Conservation (phyloP, 129 eudicot species). For the Centrapalus pauciflorus region DNA sequence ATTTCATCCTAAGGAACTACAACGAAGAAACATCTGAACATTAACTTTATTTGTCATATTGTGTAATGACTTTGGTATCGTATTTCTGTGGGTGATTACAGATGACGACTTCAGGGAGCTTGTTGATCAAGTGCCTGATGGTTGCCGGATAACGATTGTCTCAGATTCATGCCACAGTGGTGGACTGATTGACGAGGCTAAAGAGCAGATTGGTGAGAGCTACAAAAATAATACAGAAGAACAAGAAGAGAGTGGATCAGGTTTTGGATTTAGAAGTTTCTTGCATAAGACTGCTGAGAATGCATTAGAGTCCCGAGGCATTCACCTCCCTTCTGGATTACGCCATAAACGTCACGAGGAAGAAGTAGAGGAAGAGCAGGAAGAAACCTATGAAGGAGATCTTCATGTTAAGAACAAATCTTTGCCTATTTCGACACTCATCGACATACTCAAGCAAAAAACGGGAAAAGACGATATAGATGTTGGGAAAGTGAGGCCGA, state of each 20-base stretch:
- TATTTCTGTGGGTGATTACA: conserved; percentile 18
- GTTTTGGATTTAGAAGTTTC: conserved; percentile 62
- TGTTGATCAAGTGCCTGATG: conserved; percentile 79
- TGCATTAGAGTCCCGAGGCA: conserved; percentile 81
- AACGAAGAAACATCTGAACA: too few relatives aligned
- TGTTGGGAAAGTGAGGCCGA: conserved; percentile 73
- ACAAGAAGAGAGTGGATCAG: conserved; percentile 22
- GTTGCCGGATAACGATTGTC: conserved; percentile 78
- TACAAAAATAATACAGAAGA: conserved; percentile 15
- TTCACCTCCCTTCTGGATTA: conserved; percentile 56
- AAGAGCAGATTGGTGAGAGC: conserved; percentile 79
- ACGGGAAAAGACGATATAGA: conserved; percentile 64
- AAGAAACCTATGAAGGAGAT: conserved; percentile 32
- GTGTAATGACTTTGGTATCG: background rate
- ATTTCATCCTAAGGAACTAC: background rate
- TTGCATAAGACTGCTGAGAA: conserved; percentile 53
- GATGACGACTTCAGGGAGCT: conserved; percentile 93
- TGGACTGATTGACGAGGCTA: conserved; percentile 80
- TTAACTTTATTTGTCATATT: background rate
- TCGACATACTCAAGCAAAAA: conserved; percentile 74
- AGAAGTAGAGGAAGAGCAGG: conserved; percentile 12
- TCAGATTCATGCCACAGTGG: conserved; percentile 99
- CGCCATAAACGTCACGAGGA: conserved; percentile 31
- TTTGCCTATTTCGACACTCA: conserved; percentile 73
- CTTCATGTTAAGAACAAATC: conserved; percentile 58